Base-by-base conservation (phyloP, 1,284 basidiomycete genomes). In the Baeospora myosura region DNA sequence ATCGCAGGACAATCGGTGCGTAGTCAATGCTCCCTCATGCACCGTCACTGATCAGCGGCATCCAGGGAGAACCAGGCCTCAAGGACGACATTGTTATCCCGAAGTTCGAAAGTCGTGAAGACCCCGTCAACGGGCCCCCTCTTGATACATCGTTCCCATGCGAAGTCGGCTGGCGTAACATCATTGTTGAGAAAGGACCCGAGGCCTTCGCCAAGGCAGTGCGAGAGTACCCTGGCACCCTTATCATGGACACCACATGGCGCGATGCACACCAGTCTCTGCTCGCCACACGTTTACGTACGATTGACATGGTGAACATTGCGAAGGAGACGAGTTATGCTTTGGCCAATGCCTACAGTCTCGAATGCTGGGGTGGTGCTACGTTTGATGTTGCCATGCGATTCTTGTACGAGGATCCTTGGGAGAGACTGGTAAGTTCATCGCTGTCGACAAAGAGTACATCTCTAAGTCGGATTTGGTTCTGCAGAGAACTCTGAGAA, bases 341-440 rank as follows among this genome's bases (percentile, higher is more conserved):
- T 5, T 74, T 99, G 41, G 81, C 90, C 39, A 98, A 98, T 59
- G 90, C 96, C 16, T 99, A 93, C 72, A 88, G 88, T 59, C 68
- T 99, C 51, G 96, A 99, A 64, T 98, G 95, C 75, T 99, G 96
- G 96, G 96, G 96, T 59, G 96, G 96, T 52, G 96, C 96, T 36
- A 98, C 96, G 3, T 99, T 99, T 60, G 96, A 98, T 64, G 96
- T 99, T 38, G 88, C 96, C 24, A 98, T 98, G 95, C 85, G 95
- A 44, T 98, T 99, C 87, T 71, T 99, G 60, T 98, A 98, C 64
- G 96, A 99, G 65, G 96, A 99, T 68, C 96, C 96, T 56, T 99
- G 96, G 96, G 95, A 98, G 64, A 81, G 96, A 55, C 71, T 98
- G 69, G 87, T 88, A 50, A 36, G 78, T 69, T 25, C 7, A 47